phyloP scores from a whole-genome alignment of 2,329 filamentous ascomycete species.

The Ophiocordyceps unilateralis region DNA sequence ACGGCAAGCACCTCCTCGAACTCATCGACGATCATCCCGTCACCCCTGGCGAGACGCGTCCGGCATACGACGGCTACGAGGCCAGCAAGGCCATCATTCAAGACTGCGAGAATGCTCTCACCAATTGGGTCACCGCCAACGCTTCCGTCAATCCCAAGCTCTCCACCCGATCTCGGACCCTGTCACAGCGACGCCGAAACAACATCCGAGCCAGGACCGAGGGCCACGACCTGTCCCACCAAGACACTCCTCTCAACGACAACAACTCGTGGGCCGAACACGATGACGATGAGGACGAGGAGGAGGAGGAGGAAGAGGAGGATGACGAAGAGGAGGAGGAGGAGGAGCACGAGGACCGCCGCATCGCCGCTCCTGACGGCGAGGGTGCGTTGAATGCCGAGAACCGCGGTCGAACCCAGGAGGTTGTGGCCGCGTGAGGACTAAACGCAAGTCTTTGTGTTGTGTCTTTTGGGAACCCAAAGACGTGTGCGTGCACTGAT shows the following conservation, averaged over 20 bases:
- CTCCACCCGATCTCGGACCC: slow-evolving; percentile 69
- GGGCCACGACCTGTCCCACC: slow-evolving; percentile 60
- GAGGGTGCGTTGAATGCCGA: slow-evolving; percentile 38
- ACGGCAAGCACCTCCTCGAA: slow-evolving; percentile 94
- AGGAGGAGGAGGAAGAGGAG: not conserved
- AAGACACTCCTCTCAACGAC: slow-evolving; percentile 65
- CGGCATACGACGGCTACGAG: slow-evolving; percentile 95
- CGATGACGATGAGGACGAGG: slow-evolving; percentile 46
- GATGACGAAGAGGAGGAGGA: slow-evolving; percentile 36
- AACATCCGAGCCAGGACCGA: slow-evolving; percentile 52
- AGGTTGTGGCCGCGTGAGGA: slow-evolving; percentile 28
- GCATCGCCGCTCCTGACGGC: slow-evolving; percentile 28
- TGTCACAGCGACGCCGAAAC: slow-evolving; percentile 69
- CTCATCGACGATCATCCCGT: slow-evolving; percentile 93
- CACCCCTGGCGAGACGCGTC: slow-evolving; percentile 88
- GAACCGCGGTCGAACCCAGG: slow-evolving; percentile 36
- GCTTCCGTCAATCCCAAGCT: slow-evolving; percentile 78
- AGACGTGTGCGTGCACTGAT: not conserved
- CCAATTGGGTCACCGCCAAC: slow-evolving; percentile 89
- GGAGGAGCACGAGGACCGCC: slow-evolving; percentile 36
- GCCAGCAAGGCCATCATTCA: slow-evolving; percentile 98
- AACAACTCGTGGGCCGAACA: slow-evolving; percentile 59
- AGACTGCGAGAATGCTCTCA: slow-evolving; percentile 93
- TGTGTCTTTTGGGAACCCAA: not conserved
- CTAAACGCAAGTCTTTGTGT: not conserved